Base-by-base conservation (phyloP, 345 rosid genomes). In the Citrus mangshanensis region DNA sequence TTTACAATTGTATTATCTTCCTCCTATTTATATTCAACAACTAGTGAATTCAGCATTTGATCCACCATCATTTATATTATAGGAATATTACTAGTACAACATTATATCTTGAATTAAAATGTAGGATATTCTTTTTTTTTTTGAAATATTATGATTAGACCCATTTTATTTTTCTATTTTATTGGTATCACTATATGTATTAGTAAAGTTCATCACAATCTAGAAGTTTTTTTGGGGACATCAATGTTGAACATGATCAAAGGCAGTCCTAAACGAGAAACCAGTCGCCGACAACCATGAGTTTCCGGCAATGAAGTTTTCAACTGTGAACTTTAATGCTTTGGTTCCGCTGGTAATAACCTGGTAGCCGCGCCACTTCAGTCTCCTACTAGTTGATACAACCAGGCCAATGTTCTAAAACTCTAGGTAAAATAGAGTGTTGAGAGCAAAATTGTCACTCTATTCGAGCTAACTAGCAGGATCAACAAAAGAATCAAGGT, bases 381-480 rank as follows among this genome's bases (percentile, higher is more conserved):
- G 97, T 37, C 98, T 84, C 73, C 88, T 62, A 62, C 86, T 73
- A 0, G 94, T 92, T 2, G 92, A 82, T 71, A 93, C 82, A 1
- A 81, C 91, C 0, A 95, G 99, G 13, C 98, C 97, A 14, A 76
- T 28, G 55, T 95, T 95, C 70, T 46, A 80, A 68, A 90, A 91
- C 87, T 92, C 98, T 38, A 93, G 93, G 64, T 95, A 93, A 56
- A 87, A 90, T 83, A 92, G 77, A 2, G 98, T 92, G 30, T 80
- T 77, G 32, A 93, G 82, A 60, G 93, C 96, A 81, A 92, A 92
- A 64, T 86, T 76, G 5, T 93, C 93, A 61, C 81, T 82, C 99
- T 98, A 93, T 12, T 90, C 89, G 0, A 91, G 73, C 99, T 98
- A 95, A 0, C 98, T 97, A 0, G 86, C 83, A 0, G 97, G 91